These are phyloP conservation scores for Aspergillus incahuasiensis DNA, from an alignment of 495 filamentous ascomycete species.

Conservation along the genomic window DNA sequence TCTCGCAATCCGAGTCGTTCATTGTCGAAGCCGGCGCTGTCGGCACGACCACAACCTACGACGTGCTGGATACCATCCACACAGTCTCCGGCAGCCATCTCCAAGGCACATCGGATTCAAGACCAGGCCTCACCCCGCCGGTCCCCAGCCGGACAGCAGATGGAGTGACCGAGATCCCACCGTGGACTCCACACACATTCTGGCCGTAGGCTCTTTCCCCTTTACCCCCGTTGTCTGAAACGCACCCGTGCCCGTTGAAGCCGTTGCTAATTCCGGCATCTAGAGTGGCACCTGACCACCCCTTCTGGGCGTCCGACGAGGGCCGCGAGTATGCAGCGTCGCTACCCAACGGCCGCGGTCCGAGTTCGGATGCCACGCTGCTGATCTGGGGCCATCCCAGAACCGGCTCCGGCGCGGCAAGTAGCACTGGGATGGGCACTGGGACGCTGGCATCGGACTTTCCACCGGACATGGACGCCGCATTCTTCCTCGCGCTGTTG, in stretches of 20 bases:
- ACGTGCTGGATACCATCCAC: slow-evolving; percentile 11
- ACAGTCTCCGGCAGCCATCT: not conserved
- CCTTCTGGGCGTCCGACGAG: slow-evolving; percentile 9
- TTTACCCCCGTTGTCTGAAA: no score
- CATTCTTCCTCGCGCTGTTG: slow-evolving; percentile 10
- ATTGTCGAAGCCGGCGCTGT: slow-evolving; percentile 8
- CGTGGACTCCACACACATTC: slow-evolving; percentile 8
- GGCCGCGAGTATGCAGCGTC: slow-evolving; percentile 1
- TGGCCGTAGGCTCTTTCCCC: slow-evolving; percentile 13
- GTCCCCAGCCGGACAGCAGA: not conserved
- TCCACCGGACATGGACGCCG: slow-evolving; percentile 10
- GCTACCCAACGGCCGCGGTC: slow-evolving; percentile 1
- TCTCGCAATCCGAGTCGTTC: slow-evolving; percentile 10
- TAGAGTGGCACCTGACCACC: slow-evolving; percentile 6
- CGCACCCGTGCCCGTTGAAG: no score
- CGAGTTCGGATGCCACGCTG: slow-evolving; percentile 1
- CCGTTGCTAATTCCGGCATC: not conserved
- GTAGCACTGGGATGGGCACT: not conserved
- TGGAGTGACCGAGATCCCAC: slow-evolving; percentile 5
- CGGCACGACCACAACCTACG: slow-evolving; percentile 12
- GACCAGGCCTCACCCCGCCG: not conserved
- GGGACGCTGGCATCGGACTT: slow-evolving; percentile 8
- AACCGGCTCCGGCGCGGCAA: not conserved
- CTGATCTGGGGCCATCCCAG: slow-evolving; percentile 11
- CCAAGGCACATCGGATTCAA: not conserved